phyloP scores from a whole-genome alignment of 768 basidiomycete species.

The Trametes sanguinea region DNA sequence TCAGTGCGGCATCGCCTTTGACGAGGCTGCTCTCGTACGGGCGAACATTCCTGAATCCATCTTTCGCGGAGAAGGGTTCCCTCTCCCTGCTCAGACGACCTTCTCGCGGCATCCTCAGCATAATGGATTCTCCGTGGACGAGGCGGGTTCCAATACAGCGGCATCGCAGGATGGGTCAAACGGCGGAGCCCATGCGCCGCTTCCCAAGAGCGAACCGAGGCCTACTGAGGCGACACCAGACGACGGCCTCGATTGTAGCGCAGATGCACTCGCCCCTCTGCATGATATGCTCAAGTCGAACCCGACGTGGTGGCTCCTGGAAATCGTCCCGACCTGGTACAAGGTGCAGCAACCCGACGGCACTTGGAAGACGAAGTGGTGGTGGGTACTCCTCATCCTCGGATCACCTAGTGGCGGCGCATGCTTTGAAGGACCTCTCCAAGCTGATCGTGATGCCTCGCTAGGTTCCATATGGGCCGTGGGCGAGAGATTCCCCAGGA shows the following conservation, averaged over 20 bases:
- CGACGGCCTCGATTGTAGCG: slow-evolving; percentile 1
- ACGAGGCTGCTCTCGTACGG: slow-evolving; percentile 46
- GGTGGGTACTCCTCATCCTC: slow-evolving; percentile 42
- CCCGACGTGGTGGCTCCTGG: slow-evolving; percentile 70
- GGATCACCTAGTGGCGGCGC: background rate
- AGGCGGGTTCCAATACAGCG: background rate
- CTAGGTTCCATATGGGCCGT: slow-evolving; percentile 56
- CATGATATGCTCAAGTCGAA: slow-evolving; percentile 51
- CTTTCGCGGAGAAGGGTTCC: slow-evolving; percentile 22
- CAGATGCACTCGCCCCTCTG: slow-evolving; percentile 49
- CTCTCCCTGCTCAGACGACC: slow-evolving; percentile 12
- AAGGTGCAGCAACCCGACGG: slow-evolving; percentile 59
- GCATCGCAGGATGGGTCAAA: background rate
- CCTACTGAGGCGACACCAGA: background rate
- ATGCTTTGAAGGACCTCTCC: background rate
- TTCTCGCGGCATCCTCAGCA: background rate
- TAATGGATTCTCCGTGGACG: background rate
- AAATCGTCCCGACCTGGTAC: slow-evolving; percentile 57
- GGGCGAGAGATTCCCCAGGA: slow-evolving; percentile 52
- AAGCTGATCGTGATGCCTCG: background rate
- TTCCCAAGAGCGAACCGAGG: background rate
- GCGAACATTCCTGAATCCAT: slow-evolving; percentile 40
- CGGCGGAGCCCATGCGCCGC: background rate
- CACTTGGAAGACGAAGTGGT: slow-evolving; percentile 53
- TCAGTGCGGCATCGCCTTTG: slow-evolving; percentile 62